phyloP scores from a whole-genome alignment of 441 rosid species.

The Manihot esculenta region DNA sequence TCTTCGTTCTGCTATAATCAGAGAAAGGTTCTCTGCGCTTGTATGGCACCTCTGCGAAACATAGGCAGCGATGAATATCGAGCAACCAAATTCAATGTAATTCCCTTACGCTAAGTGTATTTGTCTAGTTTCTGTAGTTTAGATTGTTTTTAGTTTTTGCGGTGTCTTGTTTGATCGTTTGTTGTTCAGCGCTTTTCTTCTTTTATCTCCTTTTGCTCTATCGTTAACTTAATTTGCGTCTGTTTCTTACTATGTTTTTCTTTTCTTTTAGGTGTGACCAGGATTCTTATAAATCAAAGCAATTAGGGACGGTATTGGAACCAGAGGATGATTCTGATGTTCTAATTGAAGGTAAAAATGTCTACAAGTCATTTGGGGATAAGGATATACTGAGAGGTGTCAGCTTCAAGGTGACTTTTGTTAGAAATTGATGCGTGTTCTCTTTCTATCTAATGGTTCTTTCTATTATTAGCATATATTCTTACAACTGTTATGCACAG shows the following conservation, averaged over 20 bases:
- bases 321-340: slow-evolving; percentile 57
- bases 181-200: neutral
- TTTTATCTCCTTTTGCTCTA: neutral
- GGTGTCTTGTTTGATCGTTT: neutral
- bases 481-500: too few relatives aligned
- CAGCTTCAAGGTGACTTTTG: slow-evolving; percentile 84
- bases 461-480: too few relatives aligned
- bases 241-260: slow-evolving; percentile 2
- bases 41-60: slow-evolving; percentile 53
- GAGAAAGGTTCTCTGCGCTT: slow-evolving; percentile 44
- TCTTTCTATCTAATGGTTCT: neutral
- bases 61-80: slow-evolving; percentile 41
- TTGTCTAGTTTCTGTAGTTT: neutral
- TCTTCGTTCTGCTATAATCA: slow-evolving; percentile 18
- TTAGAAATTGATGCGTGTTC: neutral
- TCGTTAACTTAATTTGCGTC: neutral
- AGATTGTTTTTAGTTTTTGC: neutral
- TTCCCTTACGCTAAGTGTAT: neutral
- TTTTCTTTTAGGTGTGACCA: slow-evolving; percentile 23
- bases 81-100: slow-evolving; percentile 55
- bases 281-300: slow-evolving; percentile 50
- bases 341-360: slow-evolving; percentile 83
- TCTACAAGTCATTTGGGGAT: slow-evolving; percentile 89
- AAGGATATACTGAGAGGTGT: slow-evolving; percentile 89
- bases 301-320: slow-evolving; percentile 28